Conservation (phyloP, 2,329 filamentous ascomycete genomes). For the Penicillium sp. region DNA sequence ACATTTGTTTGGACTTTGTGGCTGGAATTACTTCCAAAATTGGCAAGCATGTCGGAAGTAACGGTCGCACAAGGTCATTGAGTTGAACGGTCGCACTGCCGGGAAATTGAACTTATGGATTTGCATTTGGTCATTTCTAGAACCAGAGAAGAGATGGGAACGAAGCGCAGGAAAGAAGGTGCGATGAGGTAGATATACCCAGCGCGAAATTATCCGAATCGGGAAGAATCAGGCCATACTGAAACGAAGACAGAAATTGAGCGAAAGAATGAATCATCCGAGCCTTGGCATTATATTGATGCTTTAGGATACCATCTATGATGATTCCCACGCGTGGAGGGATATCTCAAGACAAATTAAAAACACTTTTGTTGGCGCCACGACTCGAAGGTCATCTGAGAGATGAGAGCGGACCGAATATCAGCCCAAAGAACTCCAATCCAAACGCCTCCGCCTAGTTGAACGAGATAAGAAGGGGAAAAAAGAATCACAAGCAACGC, state of each 20-base stretch:
- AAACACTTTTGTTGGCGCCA: conserved; percentile 27
- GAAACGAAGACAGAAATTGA: neutral
- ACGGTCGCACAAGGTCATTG: neutral
- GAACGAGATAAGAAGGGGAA: neutral
- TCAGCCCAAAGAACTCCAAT: conserved; percentile 8
- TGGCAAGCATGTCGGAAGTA: no score
- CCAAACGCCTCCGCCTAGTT: conserved; percentile 6
- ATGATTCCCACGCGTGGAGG: conserved; percentile 4
- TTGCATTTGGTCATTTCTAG: neutral
- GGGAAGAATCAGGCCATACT: neutral
- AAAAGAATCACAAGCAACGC: conserved; percentile 3
- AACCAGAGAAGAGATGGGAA: neutral
- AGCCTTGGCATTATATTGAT: conserved; percentile 27
- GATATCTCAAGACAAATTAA: conserved; percentile 19
- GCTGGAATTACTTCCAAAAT: no score
- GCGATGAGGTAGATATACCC: neutral
- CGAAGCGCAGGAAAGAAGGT: neutral
- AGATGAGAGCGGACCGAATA: conserved; percentile 16
- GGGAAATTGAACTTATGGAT: neutral
- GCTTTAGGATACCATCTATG: conserved; percentile 20
- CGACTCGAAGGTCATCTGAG: conserved; percentile 16
- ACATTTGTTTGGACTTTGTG: no score
- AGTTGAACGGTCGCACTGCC: neutral
- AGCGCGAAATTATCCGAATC: neutral
- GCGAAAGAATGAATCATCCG: conserved; percentile 11